These are phyloP conservation scores for Plantago elongata DNA, from an alignment of 257 asterid species.

Conservation along the genomic window DNA sequence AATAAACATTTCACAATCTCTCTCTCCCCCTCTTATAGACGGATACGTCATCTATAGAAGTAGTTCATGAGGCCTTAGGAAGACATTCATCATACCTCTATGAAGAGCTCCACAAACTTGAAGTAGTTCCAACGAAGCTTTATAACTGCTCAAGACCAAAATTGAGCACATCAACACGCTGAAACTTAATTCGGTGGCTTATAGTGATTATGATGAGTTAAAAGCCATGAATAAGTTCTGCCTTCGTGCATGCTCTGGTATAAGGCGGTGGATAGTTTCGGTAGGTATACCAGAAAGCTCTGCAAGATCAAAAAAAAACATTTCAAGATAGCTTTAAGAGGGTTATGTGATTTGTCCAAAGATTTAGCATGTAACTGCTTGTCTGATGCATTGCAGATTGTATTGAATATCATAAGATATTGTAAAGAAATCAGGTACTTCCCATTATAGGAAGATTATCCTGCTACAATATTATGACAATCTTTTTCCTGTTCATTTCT, in stretches of 20 bases:
- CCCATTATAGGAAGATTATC: no score
- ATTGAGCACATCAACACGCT: constrained; percentile 10
- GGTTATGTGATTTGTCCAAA: neutral
- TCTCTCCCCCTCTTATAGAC: constrained; percentile 2
- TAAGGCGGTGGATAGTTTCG: constrained; percentile 76
- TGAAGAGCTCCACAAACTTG: constrained; percentile 21
- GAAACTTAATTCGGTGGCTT: constrained; percentile 10
- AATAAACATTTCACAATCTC: constrained; percentile 28
- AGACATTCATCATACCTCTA: constrained; percentile 20
- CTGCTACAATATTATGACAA: no score
- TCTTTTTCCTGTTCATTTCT: no score
- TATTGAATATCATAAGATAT: neutral
- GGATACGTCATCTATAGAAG: constrained; percentile 10
- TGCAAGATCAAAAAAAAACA: constrained; percentile 26
- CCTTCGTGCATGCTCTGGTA: constrained; percentile 95
- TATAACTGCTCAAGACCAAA: constrained; percentile 18
- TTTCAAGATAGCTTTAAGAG: constrained; percentile 9
- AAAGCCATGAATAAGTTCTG: constrained; percentile 97
- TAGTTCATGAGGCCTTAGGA: constrained; percentile 17
- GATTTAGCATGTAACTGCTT: neutral
- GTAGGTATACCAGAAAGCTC: constrained; percentile 81
- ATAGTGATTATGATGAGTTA: constrained; percentile 41
- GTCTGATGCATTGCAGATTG: neutral
- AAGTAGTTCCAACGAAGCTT: constrained; percentile 10
- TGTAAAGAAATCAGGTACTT: no score